Base-by-base conservation (phyloP, 2,329 filamentous ascomycete species). In the Chlorencoelia australis region DNA sequence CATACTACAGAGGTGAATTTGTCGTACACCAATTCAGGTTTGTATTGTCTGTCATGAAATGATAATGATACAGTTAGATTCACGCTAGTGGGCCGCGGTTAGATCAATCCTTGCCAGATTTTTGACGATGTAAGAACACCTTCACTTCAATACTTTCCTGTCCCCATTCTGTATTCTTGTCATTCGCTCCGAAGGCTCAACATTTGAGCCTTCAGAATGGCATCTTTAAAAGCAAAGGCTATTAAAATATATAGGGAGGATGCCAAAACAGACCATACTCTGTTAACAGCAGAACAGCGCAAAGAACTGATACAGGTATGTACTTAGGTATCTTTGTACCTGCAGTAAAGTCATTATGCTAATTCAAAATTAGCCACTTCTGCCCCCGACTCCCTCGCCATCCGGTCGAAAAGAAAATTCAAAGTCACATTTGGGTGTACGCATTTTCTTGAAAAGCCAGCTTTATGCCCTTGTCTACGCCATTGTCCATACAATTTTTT, bases 401-500 rank as follows among this genome's bases (percentile, higher is more conserved):
- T 42, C 47, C 14, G 15, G 28, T 16, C 33, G 28, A 45, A 33
- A 37, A 28, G 44, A 30, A 42, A 35, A 44, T 54, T 49, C 40
- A 51, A 45, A 42, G 43, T 46, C 42, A 14, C 64, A 64, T 30
- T 60, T 78, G 13, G 74, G 75, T 15, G 55, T 82, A 41, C 71
- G 75, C 42, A 69, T 69, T 37, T 75, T 83, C 52, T 50, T 85
- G 28, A 67, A 65, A 42, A 65, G 63, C 35, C 73, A 80, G 53
- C 59, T 88, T 27, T 71, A 86, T 59, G 58, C 77, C 36, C 57
- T 85, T 26, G 57, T 85, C 41, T 87, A 81, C 59, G 69, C 72
- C 42, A 52, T 83, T 39, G 67, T 89, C 47, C 86, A 94, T 54
- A 71, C 81, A 44, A 58, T 94, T 48, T 96, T 94, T 63, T 89